Evolutionary conservation across 1,284 basidiomycete species (phyloP).

Genomic region (Trichosporon faecale): DNA sequence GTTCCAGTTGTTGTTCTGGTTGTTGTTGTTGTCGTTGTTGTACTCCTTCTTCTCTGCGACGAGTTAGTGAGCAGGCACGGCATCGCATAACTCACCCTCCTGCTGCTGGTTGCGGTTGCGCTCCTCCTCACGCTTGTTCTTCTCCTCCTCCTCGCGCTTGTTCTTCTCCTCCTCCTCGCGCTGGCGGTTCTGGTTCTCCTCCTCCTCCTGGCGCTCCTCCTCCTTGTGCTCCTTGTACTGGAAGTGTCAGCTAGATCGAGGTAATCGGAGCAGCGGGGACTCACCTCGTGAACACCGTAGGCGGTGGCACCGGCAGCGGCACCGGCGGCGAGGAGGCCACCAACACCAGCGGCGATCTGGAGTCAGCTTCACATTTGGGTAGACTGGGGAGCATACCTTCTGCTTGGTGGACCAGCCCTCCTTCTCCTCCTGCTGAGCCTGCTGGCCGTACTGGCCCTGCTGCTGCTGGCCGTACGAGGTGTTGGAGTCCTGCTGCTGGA

Average conservation of each 20-base stretch:
- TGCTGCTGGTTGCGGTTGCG: conserved; percentile 6
- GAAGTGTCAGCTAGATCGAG: not conserved
- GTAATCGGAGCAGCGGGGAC: not conserved
- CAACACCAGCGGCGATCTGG: conserved; percentile 4
- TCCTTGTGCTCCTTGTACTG: conserved; percentile 11
- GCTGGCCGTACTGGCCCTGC: conserved; percentile 5
- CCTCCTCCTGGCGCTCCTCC: conserved; percentile 7
- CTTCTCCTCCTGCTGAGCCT: conserved; percentile 10
- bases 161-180: conserved; percentile 5
- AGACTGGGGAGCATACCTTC: not conserved
- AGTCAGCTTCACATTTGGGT: not conserved
- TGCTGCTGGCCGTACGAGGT: conserved; percentile 6
- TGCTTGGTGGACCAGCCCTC: conserved; percentile 7
- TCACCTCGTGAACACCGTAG: conserved; percentile 4
- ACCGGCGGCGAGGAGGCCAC: not conserved
- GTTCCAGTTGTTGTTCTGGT: not conserved
- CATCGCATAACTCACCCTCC: not conserved
- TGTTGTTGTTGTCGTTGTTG: conserved; percentile 2
- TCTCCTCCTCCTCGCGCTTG: not conserved
- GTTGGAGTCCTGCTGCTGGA: conserved; percentile 3
- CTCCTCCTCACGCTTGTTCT: not conserved
- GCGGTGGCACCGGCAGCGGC: not conserved
- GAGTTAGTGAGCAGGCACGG: not conserved
- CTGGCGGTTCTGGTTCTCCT: not conserved
- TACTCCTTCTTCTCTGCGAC: conserved; percentile 5